A percentile compares a stretch with the other conserved stretches of the same genome.
These are phyloP conservation scores for Gracilaria domingensis DNA, from an alignment of 23 red algal genomes.

Conservation along the genomic window DNA sequence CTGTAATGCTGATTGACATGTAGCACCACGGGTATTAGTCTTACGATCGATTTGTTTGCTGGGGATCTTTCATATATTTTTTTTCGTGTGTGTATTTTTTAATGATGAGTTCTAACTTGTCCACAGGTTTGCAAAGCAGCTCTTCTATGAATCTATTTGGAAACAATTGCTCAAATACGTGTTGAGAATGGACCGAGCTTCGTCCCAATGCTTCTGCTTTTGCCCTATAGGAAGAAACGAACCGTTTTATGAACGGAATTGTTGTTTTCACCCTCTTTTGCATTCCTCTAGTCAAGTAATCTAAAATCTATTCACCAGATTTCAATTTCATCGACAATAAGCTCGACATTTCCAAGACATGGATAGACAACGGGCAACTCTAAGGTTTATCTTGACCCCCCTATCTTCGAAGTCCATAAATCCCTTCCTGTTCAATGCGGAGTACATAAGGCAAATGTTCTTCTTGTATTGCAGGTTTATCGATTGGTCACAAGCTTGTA, in stretches of 20 bases:
- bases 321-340: background rate
- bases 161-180: background rate
- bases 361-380: background rate
- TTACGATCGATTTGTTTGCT: background rate
- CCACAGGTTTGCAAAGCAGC: background rate
- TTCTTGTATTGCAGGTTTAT: background rate
- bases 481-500: slow-evolving; percentile 9
- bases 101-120: background rate
- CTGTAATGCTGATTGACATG: no score
- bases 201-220: no score
- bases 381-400: background rate
- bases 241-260: no score
- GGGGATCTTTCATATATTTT: background rate
- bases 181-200: no score
- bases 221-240: no score
- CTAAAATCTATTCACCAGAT: background rate
- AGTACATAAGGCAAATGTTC: background rate
- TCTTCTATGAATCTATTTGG: background rate
- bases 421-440: background rate
- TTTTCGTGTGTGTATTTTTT: background rate
- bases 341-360: background rate
- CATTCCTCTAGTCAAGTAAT: background rate
- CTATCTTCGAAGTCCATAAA: background rate
- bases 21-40: background rate
- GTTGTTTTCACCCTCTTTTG: background rate